Percentiles rank a stretch among this genome's conserved stretches.
These are phyloP conservation scores for Sporothrix pseudoabietina DNA, from an alignment of 2,329 filamentous ascomycete species.

Conservation along the genomic window DNA sequence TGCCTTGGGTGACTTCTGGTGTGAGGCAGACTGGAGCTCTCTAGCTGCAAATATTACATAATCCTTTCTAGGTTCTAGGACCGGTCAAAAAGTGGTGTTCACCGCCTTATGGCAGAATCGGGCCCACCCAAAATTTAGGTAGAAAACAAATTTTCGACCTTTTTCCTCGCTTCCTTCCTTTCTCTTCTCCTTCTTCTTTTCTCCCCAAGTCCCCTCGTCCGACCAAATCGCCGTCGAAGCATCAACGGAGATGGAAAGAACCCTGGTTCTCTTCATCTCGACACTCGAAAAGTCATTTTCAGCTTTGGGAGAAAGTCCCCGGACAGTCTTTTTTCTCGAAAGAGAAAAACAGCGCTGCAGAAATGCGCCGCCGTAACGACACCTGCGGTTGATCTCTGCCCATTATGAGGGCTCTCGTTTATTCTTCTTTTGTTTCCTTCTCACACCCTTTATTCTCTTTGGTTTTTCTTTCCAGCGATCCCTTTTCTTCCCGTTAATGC, in stretches of 20 bases:
- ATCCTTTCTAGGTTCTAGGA: background rate
- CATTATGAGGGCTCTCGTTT: conserved; percentile 37
- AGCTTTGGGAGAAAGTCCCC: conserved; percentile 99
- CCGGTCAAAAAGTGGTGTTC: background rate
- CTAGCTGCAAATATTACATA: conserved; percentile 5
- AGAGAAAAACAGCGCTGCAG: conserved; percentile 61
- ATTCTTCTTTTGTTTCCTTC: background rate
- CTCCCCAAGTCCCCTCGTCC: conserved; percentile 77
- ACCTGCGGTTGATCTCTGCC: conserved; percentile 80
- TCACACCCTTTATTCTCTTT: conserved; percentile 42
- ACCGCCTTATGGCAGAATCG: conserved; percentile 31
- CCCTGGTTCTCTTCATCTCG: conserved; percentile 44
- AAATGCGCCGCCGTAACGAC: conserved; percentile 99
- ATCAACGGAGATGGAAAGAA: conserved; percentile 72
- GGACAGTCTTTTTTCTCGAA: conserved; percentile 62
- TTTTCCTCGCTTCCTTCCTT: background rate
- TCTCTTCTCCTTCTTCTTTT: conserved; percentile 42
- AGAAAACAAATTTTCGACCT: conserved; percentile 30
- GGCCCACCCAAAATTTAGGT: conserved; percentile 24
- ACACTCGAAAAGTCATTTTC: conserved; percentile 34
- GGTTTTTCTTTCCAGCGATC: conserved; percentile 37
- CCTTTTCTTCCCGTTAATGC: conserved; percentile 13
- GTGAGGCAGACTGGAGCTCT: background rate
- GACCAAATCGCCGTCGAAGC: conserved; percentile 99
- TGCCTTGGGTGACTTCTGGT: background rate